Evolutionary conservation across 2,329 filamentous ascomycete species (phyloP), one percentile per base, ranked within the genome.

Genomic region (Ophiostoma montium): DNA sequence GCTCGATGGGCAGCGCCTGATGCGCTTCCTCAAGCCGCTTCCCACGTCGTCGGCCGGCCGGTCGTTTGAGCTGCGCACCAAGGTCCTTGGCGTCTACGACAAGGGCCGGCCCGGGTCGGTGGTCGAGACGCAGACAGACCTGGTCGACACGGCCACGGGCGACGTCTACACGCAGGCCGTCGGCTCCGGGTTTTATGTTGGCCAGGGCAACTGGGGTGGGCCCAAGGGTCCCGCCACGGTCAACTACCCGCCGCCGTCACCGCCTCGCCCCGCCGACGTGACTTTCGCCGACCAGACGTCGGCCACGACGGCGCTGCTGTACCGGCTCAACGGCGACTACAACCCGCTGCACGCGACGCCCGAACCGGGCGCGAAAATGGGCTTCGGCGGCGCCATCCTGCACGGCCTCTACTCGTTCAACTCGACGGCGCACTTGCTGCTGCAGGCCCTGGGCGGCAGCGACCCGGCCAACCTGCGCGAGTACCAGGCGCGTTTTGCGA

Each of bases 331-430:
- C 59, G 88, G 88, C 56, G 89, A 95, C 69, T 95, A 95, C 68
- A 95, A 95, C 70, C 89, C 88, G 27, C 79, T 95, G 33, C 88
- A 95, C 63, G 87, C 86, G 7, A 85, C 84, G 16, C 87, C 87
- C 12, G 85, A 87, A 66, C 86, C 87, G 0, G 87, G 87, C 53
- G 68, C 77, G 65, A 83, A 87, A 68, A 94, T 95, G 86, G 88
- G 89, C 52, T 95, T 94, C 57, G 86, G 86, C 27, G 88, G 88
- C 32, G 72, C 79, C 57, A 95, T 95, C 64, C 84, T 94, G 63
- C 88, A 95, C 67, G 89, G 89, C 18, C 71, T 95, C 42, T 94
- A 82, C 69, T 86, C 80, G 57, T 95, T 85, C 82, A 95, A 95
- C 68, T 77, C 76, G 50, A 76, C 84, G 2, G 77, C 76, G 15